These are phyloP conservation scores for Diaporthe ilicicola DNA, from an alignment of 2,329 filamentous ascomycete species.

Conservation along the genomic window DNA sequence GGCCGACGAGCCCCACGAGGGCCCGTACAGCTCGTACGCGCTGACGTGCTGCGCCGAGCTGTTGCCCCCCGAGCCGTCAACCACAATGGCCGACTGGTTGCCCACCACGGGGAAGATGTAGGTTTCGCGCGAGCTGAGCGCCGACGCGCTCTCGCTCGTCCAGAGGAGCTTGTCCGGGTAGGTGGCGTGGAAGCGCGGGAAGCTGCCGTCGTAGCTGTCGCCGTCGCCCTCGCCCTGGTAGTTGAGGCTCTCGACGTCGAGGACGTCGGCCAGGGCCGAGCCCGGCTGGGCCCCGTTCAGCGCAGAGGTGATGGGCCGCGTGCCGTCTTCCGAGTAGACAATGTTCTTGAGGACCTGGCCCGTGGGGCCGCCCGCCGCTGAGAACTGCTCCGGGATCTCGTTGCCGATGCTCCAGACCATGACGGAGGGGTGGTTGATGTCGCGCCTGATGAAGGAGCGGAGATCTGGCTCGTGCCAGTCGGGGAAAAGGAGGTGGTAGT, in stretches of 20 bases:
- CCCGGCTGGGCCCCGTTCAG: slow-evolving; percentile 56
- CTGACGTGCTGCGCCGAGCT: slow-evolving; percentile 48
- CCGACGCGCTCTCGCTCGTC: slow-evolving; percentile 52
- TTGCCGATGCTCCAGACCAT: slow-evolving; percentile 63
- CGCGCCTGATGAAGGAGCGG: slow-evolving; percentile 58
- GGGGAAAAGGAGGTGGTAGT: slow-evolving; percentile 59
- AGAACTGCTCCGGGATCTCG: slow-evolving; percentile 58
- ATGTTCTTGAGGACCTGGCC: slow-evolving; percentile 52
- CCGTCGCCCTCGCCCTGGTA: slow-evolving; percentile 62
- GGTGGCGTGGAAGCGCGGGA: slow-evolving; percentile 51
- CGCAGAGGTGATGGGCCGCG: slow-evolving; percentile 52
- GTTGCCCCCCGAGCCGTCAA: slow-evolving; percentile 49
- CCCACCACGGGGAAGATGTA: slow-evolving; percentile 61
- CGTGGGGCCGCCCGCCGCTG: slow-evolving; percentile 41
- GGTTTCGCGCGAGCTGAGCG: slow-evolving; percentile 58
- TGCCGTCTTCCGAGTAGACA: slow-evolving; percentile 55
- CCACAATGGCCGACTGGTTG: slow-evolving; percentile 47
- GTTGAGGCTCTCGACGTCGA: slow-evolving; percentile 61
- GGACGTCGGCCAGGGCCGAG: slow-evolving; percentile 47
- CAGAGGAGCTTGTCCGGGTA: slow-evolving; percentile 58
- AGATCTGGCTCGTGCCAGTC: slow-evolving; percentile 64
- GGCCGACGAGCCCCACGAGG: slow-evolving; percentile 55
- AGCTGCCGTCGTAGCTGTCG: slow-evolving; percentile 43
- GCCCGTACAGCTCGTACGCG: slow-evolving; percentile 60
- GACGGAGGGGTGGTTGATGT: slow-evolving; percentile 63